Evolutionary conservation across 108 stramenopile species (phyloP), one percentile per base, ranked within the genome.

Genomic region (Stephanodiscus minutulus): DNA sequence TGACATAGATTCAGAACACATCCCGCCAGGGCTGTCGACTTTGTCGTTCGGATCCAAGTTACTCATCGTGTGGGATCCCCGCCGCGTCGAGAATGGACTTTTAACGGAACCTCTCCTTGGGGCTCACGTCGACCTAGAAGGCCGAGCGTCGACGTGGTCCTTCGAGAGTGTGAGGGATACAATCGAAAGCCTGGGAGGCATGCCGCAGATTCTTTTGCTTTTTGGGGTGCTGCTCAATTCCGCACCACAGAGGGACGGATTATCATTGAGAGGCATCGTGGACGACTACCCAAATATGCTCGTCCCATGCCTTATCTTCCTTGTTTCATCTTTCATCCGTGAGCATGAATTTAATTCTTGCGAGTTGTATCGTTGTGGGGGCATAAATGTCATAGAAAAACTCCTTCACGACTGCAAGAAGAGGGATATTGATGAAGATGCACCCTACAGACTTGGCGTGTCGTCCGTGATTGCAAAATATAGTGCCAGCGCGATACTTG

Each of bases 291-390:
- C 44, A 15, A 37, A 72, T 21, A 46, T 66, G 64, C 48, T 84
- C 18, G 50, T 83, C 13, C 83, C 88, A 11, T 73, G 69, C 57
- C 62, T 86, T 7, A 31, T 90, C 22, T 69, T 65, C 21, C 61
- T 92, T 7, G 44, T 92, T 9, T 53, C 91, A 28, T 77, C 89
- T 10, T 87, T 92, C 70, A 68, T 92, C 20, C 86, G 89, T 15
- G 86, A 79, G 13, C 85, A 92, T 53, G 63, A 82, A 64, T 66
- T 85, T 43, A 95, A 92, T 65, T 85, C 80, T 20, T 50, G 86
- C 17, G 89, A 91, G 61, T 72, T 90, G 25, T 73, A 89, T 18
- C 74, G 91, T 5, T 91, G 90, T 63, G 89, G 90, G 25, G 93
- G 85, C 5, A 81, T 89, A 10, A 83, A 92, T 61, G 63, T 92